Evolutionary conservation across 2,329 filamentous ascomycete species (phyloP), one percentile per base, ranked within the genome.

Genomic region (Xylaria sp.): DNA sequence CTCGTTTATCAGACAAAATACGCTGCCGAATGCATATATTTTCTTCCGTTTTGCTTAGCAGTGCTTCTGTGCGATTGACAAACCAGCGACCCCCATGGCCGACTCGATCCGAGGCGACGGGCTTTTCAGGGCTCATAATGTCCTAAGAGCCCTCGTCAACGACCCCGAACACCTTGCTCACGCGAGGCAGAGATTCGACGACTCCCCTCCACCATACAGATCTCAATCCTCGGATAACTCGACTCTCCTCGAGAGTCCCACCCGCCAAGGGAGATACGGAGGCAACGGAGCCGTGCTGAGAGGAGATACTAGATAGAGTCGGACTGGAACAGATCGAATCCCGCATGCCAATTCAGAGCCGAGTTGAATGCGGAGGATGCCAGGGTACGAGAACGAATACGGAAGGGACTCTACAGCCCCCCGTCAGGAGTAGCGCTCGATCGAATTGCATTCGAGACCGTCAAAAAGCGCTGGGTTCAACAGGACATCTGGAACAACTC

Each of bases 401-500:
- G n/a, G n/a, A n/a, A n/a, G n/a, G n/a, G n/a, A n/a, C n/a, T n/a
- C n/a, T n/a, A n/a, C n/a, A n/a, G n/a, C n/a, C n/a, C n/a, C n/a
- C n/a, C n/a, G n/a, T n/a, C n/a, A n/a, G n/a, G n/a, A n/a, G n/a
- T n/a, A n/a, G n/a, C 6, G 2, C 3, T 5, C 6, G 4, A 21
- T 12, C 7, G 1, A 3, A 28, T 25, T 14, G 38, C 28, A 8
- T 7, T 4, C 15, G 19, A 61, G 1, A 54, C 19, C 14, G 52
- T 69, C 6, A 67, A 62, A 45, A 53, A 64, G 49, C 53, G 49
- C 4, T 69, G 69, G 69, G 15, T 66, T 8, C 59, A 68, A 57
- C 67, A 69, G 19, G 66, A 64, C 8, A 70, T 70, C 35, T 69
- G 69, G 69, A 54, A 67, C 11, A 14, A 61, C 0, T 56, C 63